Conservation (phyloP, 2,329 filamentous ascomycete genomes). For the Calonectria crousiana region DNA sequence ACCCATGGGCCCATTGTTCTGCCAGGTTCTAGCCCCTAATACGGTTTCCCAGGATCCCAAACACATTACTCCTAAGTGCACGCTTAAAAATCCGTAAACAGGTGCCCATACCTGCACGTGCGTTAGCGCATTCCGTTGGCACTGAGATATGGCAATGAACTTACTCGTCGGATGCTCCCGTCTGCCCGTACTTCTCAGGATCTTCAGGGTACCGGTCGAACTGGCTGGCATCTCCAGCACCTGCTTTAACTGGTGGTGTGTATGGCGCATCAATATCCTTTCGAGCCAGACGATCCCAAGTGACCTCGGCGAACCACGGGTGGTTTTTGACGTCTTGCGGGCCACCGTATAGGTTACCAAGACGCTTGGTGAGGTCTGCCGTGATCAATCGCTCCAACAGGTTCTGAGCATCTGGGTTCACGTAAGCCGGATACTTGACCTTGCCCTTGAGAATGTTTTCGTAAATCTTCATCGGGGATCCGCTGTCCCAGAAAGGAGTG, state of each 20-base stretch:
- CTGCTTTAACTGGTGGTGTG: conserved; percentile 93
- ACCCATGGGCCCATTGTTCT: conserved; percentile 8
- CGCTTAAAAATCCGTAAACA: conserved; percentile 80
- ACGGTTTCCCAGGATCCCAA: conserved; percentile 35
- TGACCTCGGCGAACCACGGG: conserved; percentile 96
- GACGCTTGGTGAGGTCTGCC: conserved; percentile 90
- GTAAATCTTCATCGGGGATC: conserved; percentile 98
- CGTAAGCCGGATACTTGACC: conserved; percentile 96
- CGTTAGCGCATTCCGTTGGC: conserved; percentile 28
- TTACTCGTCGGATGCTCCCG: conserved; percentile 83
- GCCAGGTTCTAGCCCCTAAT: conserved; percentile 22
- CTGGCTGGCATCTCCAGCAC: conserved; percentile 94
- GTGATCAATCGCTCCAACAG: conserved; percentile 94
- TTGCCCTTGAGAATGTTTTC: conserved; percentile 97
- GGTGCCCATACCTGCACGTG: conserved; percentile 72
- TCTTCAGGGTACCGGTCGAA: conserved; percentile 99
- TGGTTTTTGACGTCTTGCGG: conserved; percentile 95
- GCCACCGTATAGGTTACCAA: conserved; percentile 94
- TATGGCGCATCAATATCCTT: conserved; percentile 99
- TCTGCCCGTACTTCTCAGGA: conserved; percentile 87
- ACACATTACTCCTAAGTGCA: conserved; percentile 29
- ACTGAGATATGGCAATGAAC: conserved; percentile 55
- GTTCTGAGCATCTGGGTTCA: conserved; percentile 94
- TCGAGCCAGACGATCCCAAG: conserved; percentile 92
- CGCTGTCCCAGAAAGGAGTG: conserved; percentile 98